Conservation (phyloP, 2,329 filamentous ascomycete genomes). For the Teratosphaeriaceae sp. region DNA sequence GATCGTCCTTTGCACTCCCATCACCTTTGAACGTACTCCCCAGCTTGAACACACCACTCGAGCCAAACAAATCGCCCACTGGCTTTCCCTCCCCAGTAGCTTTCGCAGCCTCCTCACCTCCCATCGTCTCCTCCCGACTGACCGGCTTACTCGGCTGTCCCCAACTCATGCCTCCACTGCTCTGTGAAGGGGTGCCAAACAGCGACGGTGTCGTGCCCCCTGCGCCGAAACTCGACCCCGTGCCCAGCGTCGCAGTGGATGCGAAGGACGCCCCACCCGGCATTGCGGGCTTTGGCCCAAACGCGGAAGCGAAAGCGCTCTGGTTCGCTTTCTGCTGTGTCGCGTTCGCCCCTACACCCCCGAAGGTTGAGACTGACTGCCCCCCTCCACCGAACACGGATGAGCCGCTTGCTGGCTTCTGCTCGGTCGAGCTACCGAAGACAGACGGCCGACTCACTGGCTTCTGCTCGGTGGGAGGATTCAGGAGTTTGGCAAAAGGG, state of each 20-base stretch:
- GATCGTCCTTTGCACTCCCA: conserved; percentile 53
- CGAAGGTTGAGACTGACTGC: too few species aligned
- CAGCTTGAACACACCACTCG: conserved; percentile 55
- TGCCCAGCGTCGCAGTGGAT: conserved; percentile 20
- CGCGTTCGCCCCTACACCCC: not conserved
- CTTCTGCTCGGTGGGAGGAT: too few species aligned
- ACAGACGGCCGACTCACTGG: too few species aligned
- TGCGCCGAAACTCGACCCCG: conserved; percentile 14
- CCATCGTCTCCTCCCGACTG: conserved; percentile 8
- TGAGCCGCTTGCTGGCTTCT: too few species aligned
- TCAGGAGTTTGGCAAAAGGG: too few species aligned
- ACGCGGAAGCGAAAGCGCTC: conserved; percentile 1
- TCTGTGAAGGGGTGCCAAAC: conserved; percentile 24
- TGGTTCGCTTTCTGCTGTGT: conserved; percentile 7
- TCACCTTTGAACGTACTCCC: conserved; percentile 62
- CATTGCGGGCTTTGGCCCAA: not conserved
- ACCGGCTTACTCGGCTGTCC: conserved; percentile 15
- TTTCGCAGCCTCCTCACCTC: conserved; percentile 1
- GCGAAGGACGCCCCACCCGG: conserved; percentile 9
- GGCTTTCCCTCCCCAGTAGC: not conserved
- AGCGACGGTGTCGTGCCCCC: conserved; percentile 12
- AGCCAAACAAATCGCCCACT: conserved; percentile 14
- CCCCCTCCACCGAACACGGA: too few species aligned
- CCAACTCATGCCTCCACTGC: conserved; percentile 7
- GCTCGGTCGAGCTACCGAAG: too few species aligned